These are phyloP conservation scores for Pterocarpus santalinus DNA, from an alignment of 306 rosid genomes.

Conservation along the genomic window DNA sequence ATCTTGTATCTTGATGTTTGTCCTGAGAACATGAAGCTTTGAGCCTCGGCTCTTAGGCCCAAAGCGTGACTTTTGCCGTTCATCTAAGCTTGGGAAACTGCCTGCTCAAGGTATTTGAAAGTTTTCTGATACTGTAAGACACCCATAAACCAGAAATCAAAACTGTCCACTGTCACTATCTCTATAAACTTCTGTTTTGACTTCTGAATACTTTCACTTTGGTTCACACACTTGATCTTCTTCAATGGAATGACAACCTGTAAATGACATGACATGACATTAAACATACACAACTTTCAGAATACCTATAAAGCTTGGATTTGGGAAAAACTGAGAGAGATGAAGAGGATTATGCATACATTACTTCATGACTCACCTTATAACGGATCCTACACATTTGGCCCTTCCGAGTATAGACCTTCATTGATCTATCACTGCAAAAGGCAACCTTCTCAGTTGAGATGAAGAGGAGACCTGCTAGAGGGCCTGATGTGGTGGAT, in stretches of 20 bases:
- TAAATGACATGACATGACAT: neutral
- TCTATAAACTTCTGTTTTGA: slow-evolving; percentile 48
- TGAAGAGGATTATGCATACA: neutral
- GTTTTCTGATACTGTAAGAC: slow-evolving; percentile 39
- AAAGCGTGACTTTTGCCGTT: neutral
- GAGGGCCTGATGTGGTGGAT: slow-evolving; percentile 83
- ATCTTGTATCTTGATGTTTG: neutral
- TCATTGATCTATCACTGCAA: slow-evolving; percentile 78
- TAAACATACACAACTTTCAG: neutral
- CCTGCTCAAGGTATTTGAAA: slow-evolving; percentile 39
- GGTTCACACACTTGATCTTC: slow-evolving; percentile 44
- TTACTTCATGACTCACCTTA: slow-evolving; percentile 37
- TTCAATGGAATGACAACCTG: slow-evolving; percentile 48
- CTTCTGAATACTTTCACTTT: slow-evolving; percentile 42
- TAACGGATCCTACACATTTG: slow-evolving; percentile 44
- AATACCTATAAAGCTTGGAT: neutral
- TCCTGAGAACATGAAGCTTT: neutral
- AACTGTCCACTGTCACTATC: slow-evolving; percentile 43
- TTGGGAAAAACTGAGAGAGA: neutral
- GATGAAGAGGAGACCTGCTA: slow-evolving; percentile 78
- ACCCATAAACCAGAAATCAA: slow-evolving; percentile 50
- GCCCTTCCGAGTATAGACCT: slow-evolving; percentile 54
- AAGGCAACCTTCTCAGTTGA: slow-evolving; percentile 74
- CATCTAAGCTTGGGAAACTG: slow-evolving; percentile 28
- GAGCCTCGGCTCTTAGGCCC: neutral